phyloP scores from a whole-genome alignment of 202 grass and related monocot species.

The Panicum hallii region DNA sequence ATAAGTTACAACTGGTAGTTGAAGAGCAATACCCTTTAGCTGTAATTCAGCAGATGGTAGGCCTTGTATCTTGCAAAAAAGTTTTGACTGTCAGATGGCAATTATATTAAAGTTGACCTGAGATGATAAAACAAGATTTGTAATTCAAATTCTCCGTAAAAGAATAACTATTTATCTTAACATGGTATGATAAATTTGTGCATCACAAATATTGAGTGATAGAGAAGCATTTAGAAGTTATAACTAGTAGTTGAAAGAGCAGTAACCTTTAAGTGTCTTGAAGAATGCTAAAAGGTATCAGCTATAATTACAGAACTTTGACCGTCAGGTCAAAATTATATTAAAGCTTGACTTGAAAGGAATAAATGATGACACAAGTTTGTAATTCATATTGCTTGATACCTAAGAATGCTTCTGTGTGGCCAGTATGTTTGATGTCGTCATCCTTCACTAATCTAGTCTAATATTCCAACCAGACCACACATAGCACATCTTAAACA shows the following conservation, averaged over 20 bases:
- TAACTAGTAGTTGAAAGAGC: conserved; percentile 12
- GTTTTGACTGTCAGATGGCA: not conserved
- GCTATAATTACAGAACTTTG: conserved; percentile 28
- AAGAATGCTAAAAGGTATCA: conserved; percentile 33
- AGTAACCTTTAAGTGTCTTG: conserved; percentile 17
- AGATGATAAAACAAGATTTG: conserved; percentile 30
- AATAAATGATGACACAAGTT: conserved; percentile 29
- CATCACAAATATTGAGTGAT: conserved; percentile 24
- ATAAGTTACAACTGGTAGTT: not conserved
- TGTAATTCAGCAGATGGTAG: conserved; percentile 23
- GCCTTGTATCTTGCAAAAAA: conserved; percentile 24
- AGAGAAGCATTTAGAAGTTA: conserved; percentile 16
- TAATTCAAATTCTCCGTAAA: conserved; percentile 28
- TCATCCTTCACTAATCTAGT: not conserved
- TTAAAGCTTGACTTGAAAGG: conserved; percentile 29
- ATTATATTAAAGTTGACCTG: conserved; percentile 29
- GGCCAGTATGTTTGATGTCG: not conserved
- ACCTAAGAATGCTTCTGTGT: conserved; percentile 28
- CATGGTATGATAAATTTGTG: not conserved
- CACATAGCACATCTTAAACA: conserved; percentile 16
- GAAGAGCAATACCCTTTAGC: not conserved
- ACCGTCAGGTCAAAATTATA: not conserved
- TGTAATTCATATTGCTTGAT: conserved; percentile 37
- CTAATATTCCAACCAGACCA: not conserved
- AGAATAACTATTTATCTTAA: conserved; percentile 10